phyloP scores from a whole-genome alignment of 306 rosid genomes.

The Psophocarpus tetragonolobus region DNA sequence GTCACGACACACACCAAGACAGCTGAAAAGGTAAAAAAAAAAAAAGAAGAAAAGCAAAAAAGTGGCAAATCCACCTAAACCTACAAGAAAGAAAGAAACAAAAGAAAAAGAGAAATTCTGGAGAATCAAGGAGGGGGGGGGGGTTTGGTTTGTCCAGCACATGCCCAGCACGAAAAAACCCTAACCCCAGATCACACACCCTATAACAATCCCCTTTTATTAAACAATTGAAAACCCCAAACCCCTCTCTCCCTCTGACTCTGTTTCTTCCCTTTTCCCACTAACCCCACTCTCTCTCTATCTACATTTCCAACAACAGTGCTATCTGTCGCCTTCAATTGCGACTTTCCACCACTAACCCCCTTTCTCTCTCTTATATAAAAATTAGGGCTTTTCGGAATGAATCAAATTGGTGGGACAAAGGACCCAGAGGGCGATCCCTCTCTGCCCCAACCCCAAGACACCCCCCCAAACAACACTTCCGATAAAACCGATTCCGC shows the following conservation, averaged over 20 bases:
- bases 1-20: background rate
- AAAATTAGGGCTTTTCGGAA: conserved; percentile 53
- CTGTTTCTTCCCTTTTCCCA: conserved; percentile 32
- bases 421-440: conserved; percentile 67
- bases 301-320: conserved; percentile 54
- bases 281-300: conserved; percentile 54
- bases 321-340: conserved; percentile 96
- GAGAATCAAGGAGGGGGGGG: background rate
- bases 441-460: conserved; percentile 38
- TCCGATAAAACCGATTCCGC: conserved; percentile 48
- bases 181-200: background rate
- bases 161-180: conserved; percentile 6
- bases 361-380: conserved; percentile 46
- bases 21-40: background rate
- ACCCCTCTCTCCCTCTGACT: conserved; percentile 19
- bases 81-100: background rate
- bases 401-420: conserved; percentile 64
- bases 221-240: conserved; percentile 42
- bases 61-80: background rate
- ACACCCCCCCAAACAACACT: conserved; percentile 33
- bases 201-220: conserved; percentile 1
- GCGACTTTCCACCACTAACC: conserved; percentile 88
- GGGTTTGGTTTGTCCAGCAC: background rate
- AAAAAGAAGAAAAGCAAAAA: background rate
- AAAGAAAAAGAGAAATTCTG: background rate